Evolutionary conservation across 75 land plant species (phyloP), one percentile per base, ranked within the genome.

Genomic region (Cunninghamia lanceolata): DNA sequence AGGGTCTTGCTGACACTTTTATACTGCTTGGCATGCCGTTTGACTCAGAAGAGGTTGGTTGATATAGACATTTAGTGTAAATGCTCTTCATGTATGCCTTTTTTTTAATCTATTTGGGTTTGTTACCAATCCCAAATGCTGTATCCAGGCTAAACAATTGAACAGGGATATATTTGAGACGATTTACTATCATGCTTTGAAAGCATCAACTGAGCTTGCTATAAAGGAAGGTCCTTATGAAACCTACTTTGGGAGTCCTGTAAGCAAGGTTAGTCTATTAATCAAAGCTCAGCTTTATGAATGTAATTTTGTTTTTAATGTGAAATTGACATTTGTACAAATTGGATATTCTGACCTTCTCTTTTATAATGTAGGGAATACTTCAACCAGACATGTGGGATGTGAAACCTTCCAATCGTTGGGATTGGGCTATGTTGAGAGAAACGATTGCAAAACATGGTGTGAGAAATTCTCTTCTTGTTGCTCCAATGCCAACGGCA

Each of bases 401-500:
- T 46, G 97, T 94, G 25, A 86, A 83, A 19, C 96, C 97, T 81
- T 96, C 99, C 39, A 83, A 91, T 82, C 89, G 93, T 45, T 98
- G 99, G 99, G 94, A 98, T 86, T 98, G 99, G 99, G 84, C 46
- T 85, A 84, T 86, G 42, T 85, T 98, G 39, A 86, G 95, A 71
- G 85, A 91, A 54, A 86, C 84, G 90, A 92, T 98, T 76, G 82
- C 93, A 11, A 86, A 89, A 36, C 85, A 95, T 88, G 99, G 98
- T 40, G 90, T 95, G 13, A 89, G 99, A 52, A 98, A 98, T 82
- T 98, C 99, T 36, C 94, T 98, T 73, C 94, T 98, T 19, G 86
- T 98, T 73, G 99, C 99, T 39, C 99, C 99, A 13, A 98, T 98
- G 99, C 99, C 99, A 28, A 98, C 99, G 79, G 99, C 99, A 78